These are phyloP conservation scores for Nadsonia starkeyi-henricii DNA, from an alignment of 1,139 yeast genomes.

Conservation along the genomic window DNA sequence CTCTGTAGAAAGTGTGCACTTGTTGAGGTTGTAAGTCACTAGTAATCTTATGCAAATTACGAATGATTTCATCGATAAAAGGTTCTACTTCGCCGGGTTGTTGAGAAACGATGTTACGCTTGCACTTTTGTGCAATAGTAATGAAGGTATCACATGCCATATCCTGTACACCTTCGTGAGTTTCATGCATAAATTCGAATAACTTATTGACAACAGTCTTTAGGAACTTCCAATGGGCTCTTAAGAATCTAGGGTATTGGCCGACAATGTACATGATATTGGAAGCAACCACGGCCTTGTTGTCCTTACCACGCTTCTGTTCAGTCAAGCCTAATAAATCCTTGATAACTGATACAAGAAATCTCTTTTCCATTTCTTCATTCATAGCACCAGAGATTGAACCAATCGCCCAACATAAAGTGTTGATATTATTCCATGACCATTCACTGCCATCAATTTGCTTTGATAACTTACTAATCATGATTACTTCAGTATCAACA, in stretches of 20 bases:
- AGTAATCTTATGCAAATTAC: constrained; percentile 70
- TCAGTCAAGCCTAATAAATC: constrained; percentile 85
- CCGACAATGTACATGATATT: constrained; percentile 99
- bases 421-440: constrained; percentile 97
- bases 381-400: constrained; percentile 98
- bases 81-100: constrained; percentile 87
- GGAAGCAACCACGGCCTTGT: constrained; percentile 97
- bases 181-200: constrained; percentile 98
- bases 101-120: constrained; percentile 80
- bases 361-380: constrained; percentile 92
- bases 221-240: constrained; percentile 95
- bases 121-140: constrained; percentile 88
- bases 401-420: constrained; percentile 98
- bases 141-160: constrained; percentile 99
- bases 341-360: constrained; percentile 82
- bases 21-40: constrained; percentile 93
- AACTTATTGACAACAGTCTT: constrained; percentile 91
- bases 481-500: constrained; percentile 81
- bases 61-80: constrained; percentile 78
- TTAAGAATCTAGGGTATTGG: constrained; percentile 91
- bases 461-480: constrained; percentile 79
- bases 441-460: constrained; percentile 96
- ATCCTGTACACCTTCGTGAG: constrained; percentile 98
- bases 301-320: constrained; percentile 92
- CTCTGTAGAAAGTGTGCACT: constrained; percentile 94